phyloP scores from a whole-genome alignment of 2,329 filamentous ascomycete genomes.

The Fonsecaea erecta region DNA sequence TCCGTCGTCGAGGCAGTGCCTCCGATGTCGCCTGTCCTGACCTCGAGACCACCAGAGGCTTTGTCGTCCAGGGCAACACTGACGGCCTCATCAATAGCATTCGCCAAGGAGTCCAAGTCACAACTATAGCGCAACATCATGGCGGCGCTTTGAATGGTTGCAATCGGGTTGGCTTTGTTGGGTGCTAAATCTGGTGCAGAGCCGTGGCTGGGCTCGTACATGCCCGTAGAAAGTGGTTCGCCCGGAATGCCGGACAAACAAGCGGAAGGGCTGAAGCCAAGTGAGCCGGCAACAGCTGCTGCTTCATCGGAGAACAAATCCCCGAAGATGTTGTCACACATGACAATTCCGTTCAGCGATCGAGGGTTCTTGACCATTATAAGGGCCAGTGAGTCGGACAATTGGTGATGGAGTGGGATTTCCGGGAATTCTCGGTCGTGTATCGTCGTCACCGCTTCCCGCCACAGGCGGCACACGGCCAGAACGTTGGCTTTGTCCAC shows the following conservation, averaged over 20 bases:
- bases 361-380: slow-evolving; percentile 88
- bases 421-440: slow-evolving; percentile 84
- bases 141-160: slow-evolving; percentile 84
- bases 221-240: slow-evolving; percentile 66
- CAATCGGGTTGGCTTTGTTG: slow-evolving; percentile 85
- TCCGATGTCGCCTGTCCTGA: slow-evolving; percentile 80
- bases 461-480: slow-evolving; percentile 82
- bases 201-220: slow-evolving; percentile 92
- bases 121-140: slow-evolving; percentile 95
- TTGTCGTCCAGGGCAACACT: slow-evolving; percentile 70
- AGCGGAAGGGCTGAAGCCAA: slow-evolving; percentile 83
- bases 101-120: slow-evolving; percentile 73
- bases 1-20: slow-evolving; percentile 72
- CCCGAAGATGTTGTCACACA: slow-evolving; percentile 88
- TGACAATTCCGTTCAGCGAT: slow-evolving; percentile 80
- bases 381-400: slow-evolving; percentile 91
- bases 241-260: slow-evolving; percentile 76
- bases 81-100: slow-evolving; percentile 78
- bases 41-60: slow-evolving; percentile 48
- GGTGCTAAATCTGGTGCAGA: slow-evolving; percentile 52
- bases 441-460: slow-evolving; percentile 77
- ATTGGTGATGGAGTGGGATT: slow-evolving; percentile 77
- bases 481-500: slow-evolving; percentile 95
- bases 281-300: slow-evolving; percentile 82
- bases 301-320: slow-evolving; percentile 94